Evolutionary conservation across 2,329 filamentous ascomycete species (phyloP), one percentile per base, ranked within the genome.

Genomic region (Aspergillus puulaauensis): DNA sequence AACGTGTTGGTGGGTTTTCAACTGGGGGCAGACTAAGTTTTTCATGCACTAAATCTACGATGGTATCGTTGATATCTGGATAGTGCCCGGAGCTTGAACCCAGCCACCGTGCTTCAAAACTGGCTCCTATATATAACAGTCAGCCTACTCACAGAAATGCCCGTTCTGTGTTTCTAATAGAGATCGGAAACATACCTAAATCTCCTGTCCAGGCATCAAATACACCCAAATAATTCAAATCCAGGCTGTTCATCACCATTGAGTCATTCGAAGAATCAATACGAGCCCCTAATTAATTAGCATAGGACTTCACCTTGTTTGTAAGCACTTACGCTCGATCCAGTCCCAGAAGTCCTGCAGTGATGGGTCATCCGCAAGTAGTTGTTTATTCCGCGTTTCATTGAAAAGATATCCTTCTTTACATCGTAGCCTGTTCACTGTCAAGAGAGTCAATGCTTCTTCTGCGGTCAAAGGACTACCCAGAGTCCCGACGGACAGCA

Each of bases 171-270:
- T 17, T 17, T 8, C 44, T 31, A 7, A n/a, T 7, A 19, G 6
- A 19, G 19, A 21, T 1, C 6, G 41, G 9, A 5, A 11, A 31
- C 70, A 65, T 75, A 73, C 82, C 81, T 23, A 86, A 70, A 45
- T 82, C 80, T 63, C 83, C 82, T 49, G 78, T 81, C 84, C 84
- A 87, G 14, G 87, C 77, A 40, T 79, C 80, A 59, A 77, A 78
- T 11, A 88, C 79, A 2, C 86, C 86, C 19, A 87, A 69, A 65
- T 84, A 88, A 64, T 83, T 86, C 52, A 88, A 69, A 65, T 88
- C 86, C 15, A 86, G 70, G 2, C 77, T 77, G 48, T 82, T 79
- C 23, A 80, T 75, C 11, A 84, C 76, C 82, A 87, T 86, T 7
- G 79, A 80, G 33, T 80, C 75, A 33, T 78, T 75, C 43, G 75